These are phyloP conservation scores for Pseudogymnoascus sp. DNA, from an alignment of 2,329 filamentous ascomycete genomes.

Conservation along the genomic window DNA sequence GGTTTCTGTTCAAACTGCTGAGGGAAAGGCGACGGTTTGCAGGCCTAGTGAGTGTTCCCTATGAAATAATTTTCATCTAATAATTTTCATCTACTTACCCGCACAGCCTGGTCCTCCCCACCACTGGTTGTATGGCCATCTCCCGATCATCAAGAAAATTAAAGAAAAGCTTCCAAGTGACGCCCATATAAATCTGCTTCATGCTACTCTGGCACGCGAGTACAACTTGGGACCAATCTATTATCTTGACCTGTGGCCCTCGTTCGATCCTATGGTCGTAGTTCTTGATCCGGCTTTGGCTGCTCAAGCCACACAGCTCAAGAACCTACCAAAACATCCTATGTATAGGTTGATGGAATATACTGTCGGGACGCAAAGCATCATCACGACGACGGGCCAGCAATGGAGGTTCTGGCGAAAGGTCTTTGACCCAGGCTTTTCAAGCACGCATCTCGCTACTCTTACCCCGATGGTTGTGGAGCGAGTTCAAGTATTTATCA, in stretches of 20 bases:
- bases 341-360: background rate
- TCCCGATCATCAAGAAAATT: background rate
- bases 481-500: constrained; percentile 13
- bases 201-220: constrained; percentile 10
- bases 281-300: constrained; percentile 16
- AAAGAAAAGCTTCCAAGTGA: background rate
- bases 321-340: constrained; percentile 15
- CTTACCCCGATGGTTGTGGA: background rate
- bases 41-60: background rate
- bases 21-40: background rate
- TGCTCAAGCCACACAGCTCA: constrained; percentile 13
- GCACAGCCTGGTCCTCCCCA: background rate
- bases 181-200: background rate
- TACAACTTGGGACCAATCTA: constrained; percentile 17
- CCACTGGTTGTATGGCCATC: background rate
- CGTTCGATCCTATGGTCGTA: constrained; percentile 11
- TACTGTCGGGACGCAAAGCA: background rate
- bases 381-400: background rate
- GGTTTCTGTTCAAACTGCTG: background rate
- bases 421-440: background rate
- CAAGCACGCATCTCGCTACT: background rate
- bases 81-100: background rate
- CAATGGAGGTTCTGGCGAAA: background rate
- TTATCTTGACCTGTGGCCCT: constrained; percentile 20
- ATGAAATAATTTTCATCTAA: no score